A percentile compares a stretch with the other conserved stretches of the same genome.
Conservation (phyloP, 73 alveolate genomes). For the Effrenium voratum region DNA sequence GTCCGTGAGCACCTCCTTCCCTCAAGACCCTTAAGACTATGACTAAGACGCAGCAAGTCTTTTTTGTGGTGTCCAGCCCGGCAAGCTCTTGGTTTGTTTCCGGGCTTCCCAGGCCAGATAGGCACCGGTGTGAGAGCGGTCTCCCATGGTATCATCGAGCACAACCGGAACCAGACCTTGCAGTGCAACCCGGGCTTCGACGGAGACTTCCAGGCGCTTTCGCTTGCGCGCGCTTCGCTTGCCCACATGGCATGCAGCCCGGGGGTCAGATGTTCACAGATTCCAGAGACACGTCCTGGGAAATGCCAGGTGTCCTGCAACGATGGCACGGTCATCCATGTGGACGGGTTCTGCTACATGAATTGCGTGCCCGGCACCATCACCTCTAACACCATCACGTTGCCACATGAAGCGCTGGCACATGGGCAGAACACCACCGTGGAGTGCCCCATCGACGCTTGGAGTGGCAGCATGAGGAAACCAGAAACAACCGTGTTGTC, state of each 20-base stretch:
- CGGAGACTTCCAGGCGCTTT: constrained; percentile 7
- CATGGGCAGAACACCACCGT: constrained; percentile 89
- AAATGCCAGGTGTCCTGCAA: background rate
- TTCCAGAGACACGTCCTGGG: background rate
- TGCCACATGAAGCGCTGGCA: constrained; percentile 52
- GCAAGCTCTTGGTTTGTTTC: too few relatives aligned
- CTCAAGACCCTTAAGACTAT: too few relatives aligned
- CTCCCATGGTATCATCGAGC: constrained; percentile 55
- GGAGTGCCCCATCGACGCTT: constrained; percentile 27
- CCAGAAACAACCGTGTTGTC: too few relatives aligned
- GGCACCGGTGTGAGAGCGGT: constrained; percentile 47
- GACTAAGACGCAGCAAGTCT: too few relatives aligned
- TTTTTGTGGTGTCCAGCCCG: too few relatives aligned
- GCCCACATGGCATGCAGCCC: background rate
- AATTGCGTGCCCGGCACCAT: constrained; percentile 68
- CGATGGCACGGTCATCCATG: background rate
- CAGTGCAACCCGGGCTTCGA: constrained; percentile 70
- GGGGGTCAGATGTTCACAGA: background rate
- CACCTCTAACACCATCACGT: constrained; percentile 89
- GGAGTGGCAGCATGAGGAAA: too few relatives aligned
- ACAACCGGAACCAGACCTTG: constrained; percentile 41
- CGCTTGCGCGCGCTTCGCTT: background rate
- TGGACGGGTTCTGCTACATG: constrained; percentile 39
- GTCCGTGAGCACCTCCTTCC: too few relatives aligned
- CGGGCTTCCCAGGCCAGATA: too few relatives aligned